phyloP scores from a whole-genome alignment of 305 asterid species.

The Solanum hybrid region DNA sequence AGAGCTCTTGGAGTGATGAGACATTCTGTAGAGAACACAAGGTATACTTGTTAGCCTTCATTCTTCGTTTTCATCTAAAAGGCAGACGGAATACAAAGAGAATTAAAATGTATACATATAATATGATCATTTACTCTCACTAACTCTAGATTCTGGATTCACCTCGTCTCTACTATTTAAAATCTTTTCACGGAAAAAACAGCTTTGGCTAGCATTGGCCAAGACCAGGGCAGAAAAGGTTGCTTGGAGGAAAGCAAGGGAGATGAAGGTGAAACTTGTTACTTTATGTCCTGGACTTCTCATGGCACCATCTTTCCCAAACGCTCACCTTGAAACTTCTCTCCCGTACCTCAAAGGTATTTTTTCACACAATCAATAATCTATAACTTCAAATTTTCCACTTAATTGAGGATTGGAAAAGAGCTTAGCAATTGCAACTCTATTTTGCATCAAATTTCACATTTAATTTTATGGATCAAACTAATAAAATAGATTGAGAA shows the following conservation, averaged over 20 bases:
- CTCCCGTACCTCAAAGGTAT: slow-evolving; percentile 27
- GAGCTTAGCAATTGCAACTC: neutral
- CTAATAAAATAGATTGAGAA: neutral
- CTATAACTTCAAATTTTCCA: neutral
- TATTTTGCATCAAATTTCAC: neutral
- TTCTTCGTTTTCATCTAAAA: neutral
- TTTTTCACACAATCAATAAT: neutral
- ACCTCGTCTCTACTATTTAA: neutral
- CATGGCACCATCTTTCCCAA: slow-evolving; percentile 30
- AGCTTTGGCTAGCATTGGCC: slow-evolving; percentile 32
- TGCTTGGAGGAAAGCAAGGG: slow-evolving; percentile 24
- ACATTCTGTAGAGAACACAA: slow-evolving; percentile 24
- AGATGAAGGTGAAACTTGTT: slow-evolving; percentile 23
- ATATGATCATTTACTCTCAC: neutral
- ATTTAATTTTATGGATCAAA: neutral
- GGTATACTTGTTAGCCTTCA: neutral
- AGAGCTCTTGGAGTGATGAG: slow-evolving; percentile 24
- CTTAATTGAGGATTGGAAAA: neutral
- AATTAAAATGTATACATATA: neutral
- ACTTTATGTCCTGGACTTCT: slow-evolving; percentile 21
- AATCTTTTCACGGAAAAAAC: neutral
- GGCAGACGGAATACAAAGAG: neutral
- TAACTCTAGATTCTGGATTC: neutral
- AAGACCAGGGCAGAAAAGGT: slow-evolving; percentile 25
- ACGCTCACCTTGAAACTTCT: slow-evolving; percentile 18